Conservation (phyloP, 2,329 filamentous ascomycete genomes). For the Verticillium nubilum region DNA sequence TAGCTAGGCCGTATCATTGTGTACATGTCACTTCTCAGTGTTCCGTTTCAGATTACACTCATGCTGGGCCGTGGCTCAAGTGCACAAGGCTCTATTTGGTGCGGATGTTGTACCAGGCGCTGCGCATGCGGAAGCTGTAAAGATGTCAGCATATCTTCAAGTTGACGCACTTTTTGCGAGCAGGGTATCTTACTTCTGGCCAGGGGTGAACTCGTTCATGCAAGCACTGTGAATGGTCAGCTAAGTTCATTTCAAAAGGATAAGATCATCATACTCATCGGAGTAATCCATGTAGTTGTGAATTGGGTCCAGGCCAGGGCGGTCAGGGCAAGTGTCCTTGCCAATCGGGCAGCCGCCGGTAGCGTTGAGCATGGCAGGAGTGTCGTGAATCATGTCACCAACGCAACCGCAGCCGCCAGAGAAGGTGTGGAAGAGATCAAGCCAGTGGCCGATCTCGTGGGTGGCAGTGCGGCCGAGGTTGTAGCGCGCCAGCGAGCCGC, state of each 20-base stretch:
- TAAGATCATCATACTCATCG: constrained; percentile 29
- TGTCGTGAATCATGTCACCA: constrained; percentile 35
- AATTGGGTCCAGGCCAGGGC: constrained; percentile 26
- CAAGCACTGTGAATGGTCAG: constrained; percentile 28
- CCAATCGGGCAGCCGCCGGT: constrained; percentile 29
- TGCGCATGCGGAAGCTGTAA: constrained; percentile 27
- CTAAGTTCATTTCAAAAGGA: constrained; percentile 17
- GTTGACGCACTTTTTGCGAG: no score
- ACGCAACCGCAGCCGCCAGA: constrained; percentile 29
- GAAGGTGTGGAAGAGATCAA: constrained; percentile 43
- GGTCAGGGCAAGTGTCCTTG: constrained; percentile 27
- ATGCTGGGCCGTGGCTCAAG: no score
- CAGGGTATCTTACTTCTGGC: constrained; percentile 21
- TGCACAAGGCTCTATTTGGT: neutral
- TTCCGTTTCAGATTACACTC: neutral
- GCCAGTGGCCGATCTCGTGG: constrained; percentile 44
- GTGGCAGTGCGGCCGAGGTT: constrained; percentile 24
- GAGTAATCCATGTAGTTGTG: constrained; percentile 36
- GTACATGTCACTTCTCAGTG: neutral
- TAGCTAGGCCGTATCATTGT: neutral
- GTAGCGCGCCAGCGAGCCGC: constrained; percentile 26
- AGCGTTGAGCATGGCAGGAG: constrained; percentile 27
- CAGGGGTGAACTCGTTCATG: constrained; percentile 38
- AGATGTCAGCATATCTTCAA: neutral
- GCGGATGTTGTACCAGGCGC: constrained; percentile 31